Conservation (phyloP, 805 yeast species). For the Pichia membranifaciens region DNA sequence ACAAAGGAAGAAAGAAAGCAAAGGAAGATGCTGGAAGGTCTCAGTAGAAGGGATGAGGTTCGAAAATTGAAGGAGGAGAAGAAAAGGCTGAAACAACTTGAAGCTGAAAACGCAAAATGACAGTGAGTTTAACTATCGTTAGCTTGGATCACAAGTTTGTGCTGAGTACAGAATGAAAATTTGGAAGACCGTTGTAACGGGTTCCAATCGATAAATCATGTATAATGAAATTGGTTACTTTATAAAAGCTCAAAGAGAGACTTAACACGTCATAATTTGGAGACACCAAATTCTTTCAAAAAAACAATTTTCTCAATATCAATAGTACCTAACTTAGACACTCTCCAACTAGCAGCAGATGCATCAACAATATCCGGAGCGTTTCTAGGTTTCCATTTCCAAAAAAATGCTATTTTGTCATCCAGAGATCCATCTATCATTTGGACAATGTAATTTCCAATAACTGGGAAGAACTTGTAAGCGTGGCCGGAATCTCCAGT, state of each 20-base stretch:
- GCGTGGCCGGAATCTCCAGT: conserved; percentile 44
- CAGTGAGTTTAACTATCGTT: too few species aligned
- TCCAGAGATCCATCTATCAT: conserved; percentile 27
- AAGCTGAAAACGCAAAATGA: neutral
- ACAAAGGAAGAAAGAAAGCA: conserved; percentile 53
- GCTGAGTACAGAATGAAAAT: too few species aligned
- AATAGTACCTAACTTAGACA: conserved; percentile 11
- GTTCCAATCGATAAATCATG: too few species aligned
- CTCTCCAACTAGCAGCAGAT: conserved; percentile 22
- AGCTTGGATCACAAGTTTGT: too few species aligned
- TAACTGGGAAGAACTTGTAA: conserved; percentile 39
- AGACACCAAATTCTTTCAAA: conserved; percentile 4
- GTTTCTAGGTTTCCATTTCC: conserved; percentile 30
- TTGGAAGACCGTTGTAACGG: too few species aligned
- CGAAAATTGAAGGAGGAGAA: conserved; percentile 17
- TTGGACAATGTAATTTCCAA: conserved; percentile 36
- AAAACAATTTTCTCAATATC: conserved; percentile 17
- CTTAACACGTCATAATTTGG: conserved; percentile 4
- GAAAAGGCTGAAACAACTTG: conserved; percentile 5
- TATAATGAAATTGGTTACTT: too few species aligned
- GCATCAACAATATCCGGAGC: conserved; percentile 17
- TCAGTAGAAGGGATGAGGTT: conserved; percentile 28
- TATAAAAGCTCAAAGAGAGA: too few species aligned
- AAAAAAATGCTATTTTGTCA: conserved; percentile 19
- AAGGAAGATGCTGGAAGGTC: conserved; percentile 49